Evolutionary conservation across 2,329 filamentous ascomycete species (phyloP).

Genomic region (Aspergillus clavatus): DNA sequence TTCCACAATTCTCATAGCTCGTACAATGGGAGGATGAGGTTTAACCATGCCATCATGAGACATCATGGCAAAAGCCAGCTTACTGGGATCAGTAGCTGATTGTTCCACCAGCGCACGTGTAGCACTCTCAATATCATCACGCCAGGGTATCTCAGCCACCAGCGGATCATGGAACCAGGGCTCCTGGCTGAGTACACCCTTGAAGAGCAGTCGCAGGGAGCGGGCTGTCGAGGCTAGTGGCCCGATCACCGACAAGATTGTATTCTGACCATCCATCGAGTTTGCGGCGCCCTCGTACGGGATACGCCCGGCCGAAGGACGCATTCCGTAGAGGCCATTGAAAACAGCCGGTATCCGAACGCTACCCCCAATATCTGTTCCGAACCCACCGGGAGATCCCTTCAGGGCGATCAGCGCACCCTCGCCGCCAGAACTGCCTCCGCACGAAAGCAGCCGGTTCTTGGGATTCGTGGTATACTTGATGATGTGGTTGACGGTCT

Average conservation of each 20-base stretch:
- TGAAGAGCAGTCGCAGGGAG: conserved; percentile 52
- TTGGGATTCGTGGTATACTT: conserved; percentile 54
- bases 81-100: conserved; percentile 24
- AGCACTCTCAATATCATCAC: conserved; percentile 41
- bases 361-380: conserved; percentile 55
- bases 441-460: conserved; percentile 51
- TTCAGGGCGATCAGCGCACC: conserved; percentile 52
- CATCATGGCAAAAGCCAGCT: conserved; percentile 53
- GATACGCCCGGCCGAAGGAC: conserved; percentile 51
- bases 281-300: conserved; percentile 58
- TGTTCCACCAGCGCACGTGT: conserved; percentile 38
- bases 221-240: conserved; percentile 55
- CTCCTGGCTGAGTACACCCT: conserved; percentile 52
- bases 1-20: conserved; percentile 51
- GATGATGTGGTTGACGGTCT: conserved; percentile 60
- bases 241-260: conserved; percentile 58
- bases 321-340: conserved; percentile 54
- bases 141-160: conserved; percentile 62
- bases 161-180: conserved; percentile 66
- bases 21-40: conserved; percentile 54
- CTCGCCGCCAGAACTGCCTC: conserved; percentile 58
- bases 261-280: conserved; percentile 60
- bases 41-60: conserved; percentile 48
- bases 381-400: conserved; percentile 54
- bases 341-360: conserved; percentile 58